Evolutionary conservation across 495 filamentous ascomycete genomes (phyloP).

Genomic region (Podospora bellae-mahoneyi): DNA sequence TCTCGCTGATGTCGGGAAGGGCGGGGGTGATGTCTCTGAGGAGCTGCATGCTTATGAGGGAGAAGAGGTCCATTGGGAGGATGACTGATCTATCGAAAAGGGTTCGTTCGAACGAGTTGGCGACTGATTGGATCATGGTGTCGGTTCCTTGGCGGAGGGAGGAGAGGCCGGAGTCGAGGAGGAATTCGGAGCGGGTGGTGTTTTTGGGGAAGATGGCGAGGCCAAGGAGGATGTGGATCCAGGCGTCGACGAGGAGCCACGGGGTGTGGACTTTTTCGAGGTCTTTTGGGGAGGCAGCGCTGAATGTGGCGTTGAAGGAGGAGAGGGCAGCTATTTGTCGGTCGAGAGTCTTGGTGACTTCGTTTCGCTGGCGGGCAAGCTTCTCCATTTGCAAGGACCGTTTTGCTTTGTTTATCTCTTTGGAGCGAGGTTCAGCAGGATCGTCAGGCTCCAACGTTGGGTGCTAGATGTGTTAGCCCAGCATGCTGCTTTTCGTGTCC

Average conservation of each 20-base stretch:
- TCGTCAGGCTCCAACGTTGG: not conserved
- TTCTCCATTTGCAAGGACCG: not conserved
- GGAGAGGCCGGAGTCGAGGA: not conserved
- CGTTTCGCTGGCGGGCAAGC: not conserved
- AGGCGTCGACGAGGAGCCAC: not conserved
- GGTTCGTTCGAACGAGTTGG: not conserved
- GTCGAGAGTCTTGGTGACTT: not conserved
- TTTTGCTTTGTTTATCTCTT: not conserved
- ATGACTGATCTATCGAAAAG: constrained; percentile 34
- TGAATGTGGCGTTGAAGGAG: constrained; percentile 1
- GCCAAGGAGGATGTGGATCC: constrained; percentile 11
- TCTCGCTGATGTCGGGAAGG: constrained; percentile 32
- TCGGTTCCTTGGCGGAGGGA: not conserved
- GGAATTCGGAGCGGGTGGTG: not conserved
- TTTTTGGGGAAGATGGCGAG: not conserved
- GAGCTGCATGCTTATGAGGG: constrained; percentile 35
- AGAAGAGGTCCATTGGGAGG: constrained; percentile 35
- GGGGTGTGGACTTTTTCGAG: constrained; percentile 7
- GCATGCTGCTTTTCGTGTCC: not conserved
- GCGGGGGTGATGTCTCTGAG: constrained; percentile 30
- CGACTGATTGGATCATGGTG: constrained; percentile 1
- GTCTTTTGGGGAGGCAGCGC: not conserved
- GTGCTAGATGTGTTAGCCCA: not conserved
- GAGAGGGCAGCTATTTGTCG: not conserved
- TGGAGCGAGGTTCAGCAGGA: not conserved